Evolutionary conservation across 140 eudicot species (phyloP).

Genomic region (Ambrosia hybrid): DNA sequence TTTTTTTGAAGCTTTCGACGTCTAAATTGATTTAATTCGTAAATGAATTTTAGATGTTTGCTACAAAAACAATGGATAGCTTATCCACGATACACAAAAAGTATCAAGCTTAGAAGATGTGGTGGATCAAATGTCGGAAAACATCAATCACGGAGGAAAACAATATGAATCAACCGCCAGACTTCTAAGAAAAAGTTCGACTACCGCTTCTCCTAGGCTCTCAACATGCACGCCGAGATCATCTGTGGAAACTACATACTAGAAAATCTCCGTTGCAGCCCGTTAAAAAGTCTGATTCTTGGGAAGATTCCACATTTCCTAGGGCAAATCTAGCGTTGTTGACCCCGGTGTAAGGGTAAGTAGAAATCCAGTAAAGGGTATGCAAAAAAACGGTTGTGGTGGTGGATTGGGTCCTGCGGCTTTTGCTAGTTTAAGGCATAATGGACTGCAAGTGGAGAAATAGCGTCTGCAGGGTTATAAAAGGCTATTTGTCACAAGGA

Average conservation of each 20-base stretch:
- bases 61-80: constrained; percentile 61
- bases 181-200: constrained; percentile 49
- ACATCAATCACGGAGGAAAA: constrained; percentile 49
- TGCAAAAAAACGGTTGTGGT: not conserved
- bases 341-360: constrained; percentile 42
- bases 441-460: constrained; percentile 37
- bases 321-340: constrained; percentile 42
- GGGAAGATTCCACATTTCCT: constrained; percentile 49
- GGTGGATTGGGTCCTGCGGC: not conserved
- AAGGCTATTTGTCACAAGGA: constrained; percentile 59
- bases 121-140: constrained; percentile 65
- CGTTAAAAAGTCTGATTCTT: constrained; percentile 41
- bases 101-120: constrained; percentile 70
- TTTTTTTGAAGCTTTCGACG: constrained; percentile 19
- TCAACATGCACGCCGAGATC: constrained; percentile 75
- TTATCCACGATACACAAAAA: constrained; percentile 69
- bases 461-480: constrained; percentile 52
- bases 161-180: constrained; percentile 44
- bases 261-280: constrained; percentile 49
- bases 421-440: constrained; percentile 32
- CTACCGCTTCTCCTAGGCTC: constrained; percentile 68
- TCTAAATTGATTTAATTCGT: not conserved
- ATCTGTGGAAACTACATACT: constrained; percentile 53
- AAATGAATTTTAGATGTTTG: constrained; percentile 52
- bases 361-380: constrained; percentile 43